Percentiles rank a stretch among this genome's conserved stretches.
These are phyloP conservation scores for Encephalitozoon cuniculi DNA, from an alignment of 371 early-diverging fungal genomes.

Conservation along the genomic window DNA sequence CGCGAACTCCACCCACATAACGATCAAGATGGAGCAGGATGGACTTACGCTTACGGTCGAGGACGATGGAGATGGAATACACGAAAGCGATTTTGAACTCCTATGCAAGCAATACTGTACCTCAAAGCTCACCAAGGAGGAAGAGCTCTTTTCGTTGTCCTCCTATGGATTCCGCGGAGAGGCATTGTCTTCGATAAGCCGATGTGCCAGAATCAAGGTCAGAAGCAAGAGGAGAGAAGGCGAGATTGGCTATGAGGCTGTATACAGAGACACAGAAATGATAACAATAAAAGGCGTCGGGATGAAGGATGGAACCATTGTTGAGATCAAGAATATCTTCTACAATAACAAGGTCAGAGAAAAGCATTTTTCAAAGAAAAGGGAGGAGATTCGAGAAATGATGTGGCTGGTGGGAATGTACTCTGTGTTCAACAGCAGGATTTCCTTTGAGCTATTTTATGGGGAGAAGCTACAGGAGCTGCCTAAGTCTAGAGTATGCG, in stretches of 20 bases:
- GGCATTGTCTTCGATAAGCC: conserved; percentile 86
- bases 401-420: conserved; percentile 43
- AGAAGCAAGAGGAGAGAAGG: conserved; percentile 46
- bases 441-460: conserved; percentile 26
- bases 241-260: conserved; percentile 21
- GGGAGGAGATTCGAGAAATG: conserved; percentile 39
- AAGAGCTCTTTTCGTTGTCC: conserved; percentile 73
- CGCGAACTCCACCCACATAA: conserved; percentile 74
- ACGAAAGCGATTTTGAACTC: conserved; percentile 66
- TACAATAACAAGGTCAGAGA: conserved; percentile 50
- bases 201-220: conserved; percentile 77
- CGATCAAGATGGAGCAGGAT: conserved; percentile 71
- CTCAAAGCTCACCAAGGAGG: conserved; percentile 73
- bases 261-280: conserved; percentile 34
- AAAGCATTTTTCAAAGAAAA: conserved; percentile 49
- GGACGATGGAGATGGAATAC: conserved; percentile 91
- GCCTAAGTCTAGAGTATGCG: background rate
- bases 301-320: conserved; percentile 45
- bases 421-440: conserved; percentile 24
- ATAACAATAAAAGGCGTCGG: conserved; percentile 18
- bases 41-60: conserved; percentile 77
- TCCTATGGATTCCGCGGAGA: conserved; percentile 97
- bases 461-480: background rate
- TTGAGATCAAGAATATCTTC: conserved; percentile 54
- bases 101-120: conserved; percentile 88